Evolutionary conservation across 2,329 filamentous ascomycete species (phyloP).

Genomic region (Fusarium anguioides): DNA sequence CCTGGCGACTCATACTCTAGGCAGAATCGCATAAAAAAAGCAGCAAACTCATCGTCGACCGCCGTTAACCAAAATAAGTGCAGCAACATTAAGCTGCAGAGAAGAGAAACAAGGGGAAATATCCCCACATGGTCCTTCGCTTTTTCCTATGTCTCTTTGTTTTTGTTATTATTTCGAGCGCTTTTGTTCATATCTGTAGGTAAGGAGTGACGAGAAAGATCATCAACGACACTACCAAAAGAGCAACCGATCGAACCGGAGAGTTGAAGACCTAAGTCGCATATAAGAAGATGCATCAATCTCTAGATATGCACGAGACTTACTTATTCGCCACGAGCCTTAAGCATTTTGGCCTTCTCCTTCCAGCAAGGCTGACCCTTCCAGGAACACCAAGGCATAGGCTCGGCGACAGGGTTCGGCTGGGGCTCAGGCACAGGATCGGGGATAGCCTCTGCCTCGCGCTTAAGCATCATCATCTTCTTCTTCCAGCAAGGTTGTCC

Average conservation of each 20-base stretch:
- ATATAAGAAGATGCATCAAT: slow-evolving; percentile 6
- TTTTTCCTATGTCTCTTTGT: slow-evolving; percentile 20
- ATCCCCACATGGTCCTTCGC: slow-evolving; percentile 19
- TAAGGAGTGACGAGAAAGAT: slow-evolving; percentile 18
- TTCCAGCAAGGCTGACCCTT: slow-evolving; percentile 22
- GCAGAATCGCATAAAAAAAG: slow-evolving; percentile 36
- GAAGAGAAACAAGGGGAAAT: slow-evolving; percentile 22
- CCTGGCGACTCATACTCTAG: slow-evolving; percentile 19
- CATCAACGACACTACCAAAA: slow-evolving; percentile 2
- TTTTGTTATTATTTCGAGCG: slow-evolving; percentile 7
- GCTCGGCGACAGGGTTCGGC: neutral
- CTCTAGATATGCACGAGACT: neutral
- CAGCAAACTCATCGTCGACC: slow-evolving; percentile 29
- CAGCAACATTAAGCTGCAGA: slow-evolving; percentile 19
- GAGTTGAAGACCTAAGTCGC: neutral
- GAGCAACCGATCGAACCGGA: slow-evolving; percentile 17
- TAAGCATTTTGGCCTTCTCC: neutral
- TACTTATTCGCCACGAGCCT: slow-evolving; percentile 34
- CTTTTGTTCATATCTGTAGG: slow-evolving; percentile 14
- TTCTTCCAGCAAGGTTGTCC: slow-evolving; percentile 50
- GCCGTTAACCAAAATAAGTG: slow-evolving; percentile 37
- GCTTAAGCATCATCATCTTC: neutral
- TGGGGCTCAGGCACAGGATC: neutral
- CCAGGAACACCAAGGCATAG: slow-evolving; percentile 9
- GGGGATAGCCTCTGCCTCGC: neutral